A percentile compares a stretch with the other conserved stretches of the same genome.
phyloP scores from a whole-genome alignment of 1,284 basidiomycete genomes.

The Cutaneotrichosporon dermatis region DNA sequence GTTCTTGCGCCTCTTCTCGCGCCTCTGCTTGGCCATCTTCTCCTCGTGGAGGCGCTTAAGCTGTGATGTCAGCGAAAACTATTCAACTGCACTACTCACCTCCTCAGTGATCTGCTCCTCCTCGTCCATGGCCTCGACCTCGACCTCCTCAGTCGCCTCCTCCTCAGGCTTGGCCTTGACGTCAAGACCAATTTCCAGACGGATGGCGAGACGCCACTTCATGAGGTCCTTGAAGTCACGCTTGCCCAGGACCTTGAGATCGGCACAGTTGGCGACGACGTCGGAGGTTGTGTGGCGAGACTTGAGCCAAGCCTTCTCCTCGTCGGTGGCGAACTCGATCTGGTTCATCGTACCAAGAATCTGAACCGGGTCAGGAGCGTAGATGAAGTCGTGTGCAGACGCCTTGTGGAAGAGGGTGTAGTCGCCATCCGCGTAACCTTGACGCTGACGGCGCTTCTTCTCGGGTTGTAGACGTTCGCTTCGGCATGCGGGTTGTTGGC shows the following conservation, averaged over 20 bases:
- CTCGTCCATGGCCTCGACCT: slow-evolving; percentile 75
- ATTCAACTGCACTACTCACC: slow-evolving; percentile 51
- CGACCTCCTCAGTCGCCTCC: slow-evolving; percentile 70
- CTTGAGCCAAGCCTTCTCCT: slow-evolving; percentile 80
- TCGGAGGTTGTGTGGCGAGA: slow-evolving; percentile 72
- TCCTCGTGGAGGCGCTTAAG: slow-evolving; percentile 80
- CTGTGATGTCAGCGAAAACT: slow-evolving; percentile 49
- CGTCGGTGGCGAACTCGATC: slow-evolving; percentile 75
- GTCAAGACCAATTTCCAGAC: slow-evolving; percentile 82
- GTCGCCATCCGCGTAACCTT: slow-evolving; percentile 94
- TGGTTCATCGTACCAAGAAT: slow-evolving; percentile 78
- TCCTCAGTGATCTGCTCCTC: slow-evolving; percentile 84
- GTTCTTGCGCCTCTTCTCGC: slow-evolving; percentile 80
- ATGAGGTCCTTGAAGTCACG: slow-evolving; percentile 92
- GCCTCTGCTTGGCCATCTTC: slow-evolving; percentile 66
- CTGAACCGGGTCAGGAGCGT: slow-evolving; percentile 64
- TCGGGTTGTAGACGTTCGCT: slow-evolving; percentile 92
- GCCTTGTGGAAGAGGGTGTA: slow-evolving; percentile 81
- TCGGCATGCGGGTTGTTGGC: slow-evolving; percentile 51
- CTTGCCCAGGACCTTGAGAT: slow-evolving; percentile 96
- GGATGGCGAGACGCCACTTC: slow-evolving; percentile 81
- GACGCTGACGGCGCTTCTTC: slow-evolving; percentile 87
- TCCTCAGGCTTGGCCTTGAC: slow-evolving; percentile 65
- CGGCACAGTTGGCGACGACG: slow-evolving; percentile 74
- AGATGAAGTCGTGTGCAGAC: slow-evolving; percentile 70